Conservation (phyloP, 805 yeast species). For the Candida piceae region DNA sequence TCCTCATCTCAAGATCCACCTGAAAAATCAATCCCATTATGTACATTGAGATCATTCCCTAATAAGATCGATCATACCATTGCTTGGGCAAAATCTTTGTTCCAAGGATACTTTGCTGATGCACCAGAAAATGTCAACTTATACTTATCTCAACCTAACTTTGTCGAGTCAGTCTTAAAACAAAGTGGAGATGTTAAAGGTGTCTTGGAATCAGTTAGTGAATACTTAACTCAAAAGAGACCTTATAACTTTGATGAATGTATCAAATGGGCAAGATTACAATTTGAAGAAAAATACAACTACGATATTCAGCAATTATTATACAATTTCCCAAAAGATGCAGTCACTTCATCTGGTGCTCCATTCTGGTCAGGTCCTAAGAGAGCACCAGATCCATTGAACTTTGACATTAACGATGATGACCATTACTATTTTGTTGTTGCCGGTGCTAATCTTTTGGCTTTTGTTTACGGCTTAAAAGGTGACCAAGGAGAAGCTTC, state of each 20-base stretch:
- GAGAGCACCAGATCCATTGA: slow-evolving; percentile 87
- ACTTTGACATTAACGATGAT: slow-evolving; percentile 65
- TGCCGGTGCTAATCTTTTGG: slow-evolving; percentile 88
- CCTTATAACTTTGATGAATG: slow-evolving; percentile 93
- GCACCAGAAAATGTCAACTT: slow-evolving; percentile 91
- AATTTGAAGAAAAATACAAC: slow-evolving; percentile 80
- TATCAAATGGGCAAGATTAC: slow-evolving; percentile 88
- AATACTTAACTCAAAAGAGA: slow-evolving; percentile 62
- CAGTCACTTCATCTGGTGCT: slow-evolving; percentile 82
- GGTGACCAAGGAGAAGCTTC: slow-evolving; percentile 57
- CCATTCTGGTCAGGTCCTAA: slow-evolving; percentile 98
- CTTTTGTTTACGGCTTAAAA: slow-evolving; percentile 83
- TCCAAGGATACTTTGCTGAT: slow-evolving; percentile 87
- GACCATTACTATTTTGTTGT: slow-evolving; percentile 80
- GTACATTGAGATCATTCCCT: slow-evolving; percentile 97
- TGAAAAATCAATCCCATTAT: slow-evolving; percentile 93
- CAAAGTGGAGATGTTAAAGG: slow-evolving; percentile 91
- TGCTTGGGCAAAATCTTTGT: slow-evolving; percentile 97
- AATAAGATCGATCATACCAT: slow-evolving; percentile 97
- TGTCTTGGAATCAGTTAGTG: slow-evolving; percentile 72
- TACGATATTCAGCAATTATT: slow-evolving; percentile 86
- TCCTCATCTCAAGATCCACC: slow-evolving; percentile 98
- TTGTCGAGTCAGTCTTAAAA: slow-evolving; percentile 84
- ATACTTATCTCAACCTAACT: slow-evolving; percentile 87
- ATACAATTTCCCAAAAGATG: slow-evolving; percentile 93